Evolutionary conservation across 768 basidiomycete species (phyloP), one percentile per base, ranked within the genome.

Genomic region (Tulasnella sp.): DNA sequence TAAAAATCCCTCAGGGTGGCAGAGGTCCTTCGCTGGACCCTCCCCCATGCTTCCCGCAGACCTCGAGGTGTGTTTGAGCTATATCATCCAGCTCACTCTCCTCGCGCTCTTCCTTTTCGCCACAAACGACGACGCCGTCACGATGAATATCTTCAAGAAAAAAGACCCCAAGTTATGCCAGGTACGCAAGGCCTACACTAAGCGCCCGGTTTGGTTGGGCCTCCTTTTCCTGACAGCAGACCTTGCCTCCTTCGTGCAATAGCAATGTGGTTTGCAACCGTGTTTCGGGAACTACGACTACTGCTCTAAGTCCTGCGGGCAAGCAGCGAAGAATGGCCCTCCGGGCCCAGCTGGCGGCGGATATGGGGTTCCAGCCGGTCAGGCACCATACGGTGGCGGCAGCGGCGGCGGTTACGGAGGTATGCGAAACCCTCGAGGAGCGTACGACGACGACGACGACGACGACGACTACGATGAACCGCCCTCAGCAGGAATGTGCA

Each of bases 261-360:
- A 73, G 72, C 72, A 73, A 6, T 73, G 72, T 54, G 72, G 72
- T 52, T 4, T 52, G 19, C 34, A 73, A 11, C 72, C 72, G 3
- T 36, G 49, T 34, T 45, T 45, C 45, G 72, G 34, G 31, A 45
- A 45, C 22, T 54, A 29, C 22, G 72, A 74, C 15, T 74, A 74
- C 72, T 74, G 72, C 49, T 74, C 72, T 45, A 36, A 49, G 37
- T 14, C 38, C 22, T 72, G 71, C 42, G 71, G 71, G 17, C 42
- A 40, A 49, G 71, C 71, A 1, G 71, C 71, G 68, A 40, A 36
- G 19, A 39, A 19, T 36, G 36, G 36, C 37, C 25, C 58, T 25
- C 58, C 19, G n/a, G 58, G 58, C 25, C 58, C 58, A 64, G 6
- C 6, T 64, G 12, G 12, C 58, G 58, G 58, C 58, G 58, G 58